Evolutionary conservation across 2,329 filamentous ascomycete genomes (phyloP).

Genomic region (Penicillium hesseltinei): DNA sequence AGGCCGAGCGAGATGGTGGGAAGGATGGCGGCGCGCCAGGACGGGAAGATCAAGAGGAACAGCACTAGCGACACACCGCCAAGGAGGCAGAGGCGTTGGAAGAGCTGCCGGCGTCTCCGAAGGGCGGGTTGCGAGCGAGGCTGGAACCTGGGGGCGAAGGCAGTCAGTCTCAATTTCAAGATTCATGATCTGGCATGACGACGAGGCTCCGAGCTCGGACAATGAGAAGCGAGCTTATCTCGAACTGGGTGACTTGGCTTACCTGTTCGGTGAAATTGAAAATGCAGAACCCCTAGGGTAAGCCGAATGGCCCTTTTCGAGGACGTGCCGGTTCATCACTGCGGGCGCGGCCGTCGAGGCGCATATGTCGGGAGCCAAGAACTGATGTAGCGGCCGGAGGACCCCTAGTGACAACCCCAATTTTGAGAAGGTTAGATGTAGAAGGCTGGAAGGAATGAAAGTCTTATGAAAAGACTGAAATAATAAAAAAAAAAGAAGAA

Average conservation of each 20-base stretch:
- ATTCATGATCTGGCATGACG: background rate
- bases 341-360: constrained; percentile 25
- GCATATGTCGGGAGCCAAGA: constrained; percentile 24
- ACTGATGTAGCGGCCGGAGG: background rate
- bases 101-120: constrained; percentile 69
- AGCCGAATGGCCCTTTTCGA: constrained; percentile 69
- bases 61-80: constrained; percentile 58
- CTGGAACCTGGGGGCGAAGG: constrained; percentile 65
- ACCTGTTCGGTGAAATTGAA: constrained; percentile 88
- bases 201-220: background rate
- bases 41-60: constrained; percentile 72
- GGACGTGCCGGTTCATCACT: constrained; percentile 86
- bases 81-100: constrained; percentile 64
- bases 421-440: constrained; percentile 12
- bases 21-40: constrained; percentile 64
- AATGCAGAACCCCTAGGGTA: constrained; percentile 75
- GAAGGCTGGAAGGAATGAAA: background rate
- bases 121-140: constrained; percentile 73
- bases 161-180: constrained; percentile 9
- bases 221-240: background rate
- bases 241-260: constrained; percentile 25
- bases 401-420: constrained; percentile 8
- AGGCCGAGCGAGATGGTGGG: constrained; percentile 67
- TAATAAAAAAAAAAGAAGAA: background rate
- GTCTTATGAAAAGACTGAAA: background rate